Evolutionary conservation across 495 filamentous ascomycete species (phyloP), one percentile per base, ranked within the genome.

Genomic region (Astrocystis sublimbata): DNA sequence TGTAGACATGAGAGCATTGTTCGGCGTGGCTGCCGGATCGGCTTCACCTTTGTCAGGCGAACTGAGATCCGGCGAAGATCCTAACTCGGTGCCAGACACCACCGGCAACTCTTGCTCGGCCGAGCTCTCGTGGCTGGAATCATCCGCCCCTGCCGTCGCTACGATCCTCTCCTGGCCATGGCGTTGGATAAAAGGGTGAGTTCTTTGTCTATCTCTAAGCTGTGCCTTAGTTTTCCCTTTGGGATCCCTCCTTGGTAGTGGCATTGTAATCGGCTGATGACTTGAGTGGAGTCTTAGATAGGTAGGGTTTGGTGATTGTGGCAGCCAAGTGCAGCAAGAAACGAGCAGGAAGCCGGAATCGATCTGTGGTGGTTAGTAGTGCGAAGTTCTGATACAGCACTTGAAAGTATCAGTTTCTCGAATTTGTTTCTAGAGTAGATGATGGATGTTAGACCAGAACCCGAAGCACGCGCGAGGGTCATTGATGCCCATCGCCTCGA

Each of bases 321-420:
- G 38, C 21, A 43, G 28, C 15, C 19, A 26, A 46, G 31, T 31
- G n/a, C 31, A 10, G 21, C 31, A 49, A 40, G 30, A 15, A 2
- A 24, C 47, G 28, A 31, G 24, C 36, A 40, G 28, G 33, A 36
- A 4, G 30, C 8, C 40, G 41, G 21, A 41, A 10, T 24, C 17
- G 6, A 40, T 38, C 35, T 40, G 9, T 53, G 9, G 4, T 46
- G 12, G 24, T 19, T 30, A 42, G 15, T 28, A 55, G 42, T 62
- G n/a, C n/a, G n/a, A 9, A 62, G 60, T 35, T 47, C 40, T n/a
- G 19, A 43, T 28, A 55, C 52, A 57, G 6, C n/a, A n/a, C n/a
- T n/a, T n/a, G n/a, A n/a, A n/a, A n/a, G n/a, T n/a, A n/a, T n/a
- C n/a, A n/a, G n/a, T n/a, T n/a, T n/a, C n/a, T n/a, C n/a, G n/a